Conservation (phyloP, 1,284 basidiomycete genomes). For the Tilletiaria anomala region DNA sequence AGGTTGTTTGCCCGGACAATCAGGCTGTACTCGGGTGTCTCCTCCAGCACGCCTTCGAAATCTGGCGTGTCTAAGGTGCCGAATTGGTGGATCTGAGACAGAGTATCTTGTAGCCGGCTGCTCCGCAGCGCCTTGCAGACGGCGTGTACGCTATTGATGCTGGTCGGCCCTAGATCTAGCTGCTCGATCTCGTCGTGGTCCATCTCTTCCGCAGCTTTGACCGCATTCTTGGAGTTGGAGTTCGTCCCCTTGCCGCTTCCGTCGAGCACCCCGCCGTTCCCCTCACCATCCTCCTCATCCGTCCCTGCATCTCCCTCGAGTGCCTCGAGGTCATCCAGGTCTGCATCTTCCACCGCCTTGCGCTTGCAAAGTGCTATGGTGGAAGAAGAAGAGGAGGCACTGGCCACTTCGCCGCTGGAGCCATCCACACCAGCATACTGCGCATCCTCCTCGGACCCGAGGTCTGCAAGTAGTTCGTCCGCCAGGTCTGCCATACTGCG, state of each 20-base stretch:
- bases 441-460: constrained; percentile 41
- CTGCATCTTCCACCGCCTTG: constrained; percentile 44
- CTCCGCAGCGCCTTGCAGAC: constrained; percentile 67
- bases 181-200: constrained; percentile 80
- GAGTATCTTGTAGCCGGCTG: constrained; percentile 66
- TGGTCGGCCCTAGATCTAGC: constrained; percentile 68
- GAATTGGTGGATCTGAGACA: constrained; percentile 67
- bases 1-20: constrained; percentile 97
- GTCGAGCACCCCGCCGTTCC: constrained; percentile 3
- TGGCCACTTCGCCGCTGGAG: constrained; percentile 42
- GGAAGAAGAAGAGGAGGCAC: constrained; percentile 4
- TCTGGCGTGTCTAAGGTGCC: constrained; percentile 59
- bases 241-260: constrained; percentile 1
- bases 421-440: constrained; percentile 34
- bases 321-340: constrained; percentile 24
- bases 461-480: constrained; percentile 73
- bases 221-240: constrained; percentile 73
- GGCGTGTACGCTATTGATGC: constrained; percentile 67
- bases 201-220: constrained; percentile 80
- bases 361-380: constrained; percentile 16
- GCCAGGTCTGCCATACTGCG: constrained; percentile 47
- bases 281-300: constrained; percentile 3
- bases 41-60: constrained; percentile 61
- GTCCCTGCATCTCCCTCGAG: constrained; percentile 8
- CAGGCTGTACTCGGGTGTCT: constrained; percentile 87